Conservation (phyloP, 305 asterid species). For the Fraxinus paxiana region DNA sequence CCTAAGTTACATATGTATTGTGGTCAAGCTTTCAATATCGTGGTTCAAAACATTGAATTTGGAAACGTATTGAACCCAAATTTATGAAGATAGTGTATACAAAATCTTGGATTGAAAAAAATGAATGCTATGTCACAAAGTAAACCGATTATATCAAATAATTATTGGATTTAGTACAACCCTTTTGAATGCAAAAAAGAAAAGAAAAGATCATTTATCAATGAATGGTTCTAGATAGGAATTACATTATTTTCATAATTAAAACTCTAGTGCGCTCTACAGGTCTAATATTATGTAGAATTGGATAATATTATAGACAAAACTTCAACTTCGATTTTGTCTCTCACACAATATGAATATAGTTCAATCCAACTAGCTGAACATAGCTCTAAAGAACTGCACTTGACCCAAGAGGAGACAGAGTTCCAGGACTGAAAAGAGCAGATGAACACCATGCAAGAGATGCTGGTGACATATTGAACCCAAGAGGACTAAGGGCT, state of each 20-base stretch:
- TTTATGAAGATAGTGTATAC: background rate
- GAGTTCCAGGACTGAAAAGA: slow-evolving; percentile 44
- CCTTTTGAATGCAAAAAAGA: background rate
- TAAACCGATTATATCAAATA: background rate
- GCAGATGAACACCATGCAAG: slow-evolving; percentile 49
- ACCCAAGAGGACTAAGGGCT: slow-evolving; percentile 36
- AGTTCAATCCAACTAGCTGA: background rate
- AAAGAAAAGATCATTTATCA: background rate
- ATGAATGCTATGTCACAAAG: background rate
- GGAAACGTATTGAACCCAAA: background rate
- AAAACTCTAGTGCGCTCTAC: background rate
- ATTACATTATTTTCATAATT: background rate
- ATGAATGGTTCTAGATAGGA: background rate
- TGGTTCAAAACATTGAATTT: background rate
- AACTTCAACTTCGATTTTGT: background rate
- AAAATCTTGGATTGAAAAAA: background rate
- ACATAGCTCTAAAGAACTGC: slow-evolving; percentile 18
- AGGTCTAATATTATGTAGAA: background rate
- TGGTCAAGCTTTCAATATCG: background rate
- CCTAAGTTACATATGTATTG: background rate
- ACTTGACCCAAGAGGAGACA: slow-evolving; percentile 28
- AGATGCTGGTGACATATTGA: slow-evolving; percentile 42
- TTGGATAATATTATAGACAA: background rate
- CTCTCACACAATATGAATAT: background rate
- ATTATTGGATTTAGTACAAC: background rate